Conservation (phyloP, 805 yeast genomes). For the Yarrowia alimentaria region DNA sequence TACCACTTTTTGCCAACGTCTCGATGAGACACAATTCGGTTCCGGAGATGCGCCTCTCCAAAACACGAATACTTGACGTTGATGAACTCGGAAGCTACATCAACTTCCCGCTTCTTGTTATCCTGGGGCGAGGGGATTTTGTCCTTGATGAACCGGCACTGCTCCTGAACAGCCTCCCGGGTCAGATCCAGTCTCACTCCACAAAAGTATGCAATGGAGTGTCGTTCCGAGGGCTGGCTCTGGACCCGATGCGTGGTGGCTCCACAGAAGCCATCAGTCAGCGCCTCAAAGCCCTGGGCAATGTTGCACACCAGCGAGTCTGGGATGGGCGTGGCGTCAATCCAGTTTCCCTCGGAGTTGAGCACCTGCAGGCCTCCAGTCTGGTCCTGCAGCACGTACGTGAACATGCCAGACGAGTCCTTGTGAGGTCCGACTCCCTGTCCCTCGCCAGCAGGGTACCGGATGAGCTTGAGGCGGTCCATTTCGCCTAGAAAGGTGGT, state of each 20-base stretch:
- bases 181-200: slow-evolving; percentile 41
- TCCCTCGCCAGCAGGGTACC: slow-evolving; percentile 47
- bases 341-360: slow-evolving; percentile 56
- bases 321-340: slow-evolving; percentile 51
- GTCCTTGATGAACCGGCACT: slow-evolving; percentile 34
- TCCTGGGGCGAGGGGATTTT: slow-evolving; percentile 37
- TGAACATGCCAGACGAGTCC: slow-evolving; percentile 57
- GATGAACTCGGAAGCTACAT: slow-evolving; percentile 38
- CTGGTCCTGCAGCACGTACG: slow-evolving; percentile 59
- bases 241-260: slow-evolving; percentile 59
- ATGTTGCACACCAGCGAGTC: slow-evolving; percentile 55
- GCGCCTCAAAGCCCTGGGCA: slow-evolving; percentile 61
- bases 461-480: slow-evolving; percentile 56
- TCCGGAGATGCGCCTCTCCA: slow-evolving; percentile 46
- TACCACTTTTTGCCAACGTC: slow-evolving; percentile 46
- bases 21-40: slow-evolving; percentile 44
- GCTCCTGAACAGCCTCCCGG: slow-evolving; percentile 35
- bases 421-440: slow-evolving; percentile 68
- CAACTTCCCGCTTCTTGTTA: slow-evolving; percentile 34
- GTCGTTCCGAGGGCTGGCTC: slow-evolving; percentile 44
- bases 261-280: slow-evolving; percentile 56
- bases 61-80: slow-evolving; percentile 39
- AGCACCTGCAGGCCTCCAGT: slow-evolving; percentile 55
- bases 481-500: slow-evolving; percentile 51
- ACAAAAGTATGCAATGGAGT: slow-evolving; percentile 51